Evolutionary conservation across 2,329 filamentous ascomycete species (phyloP).

Genomic region (Diaporthe batatas): DNA sequence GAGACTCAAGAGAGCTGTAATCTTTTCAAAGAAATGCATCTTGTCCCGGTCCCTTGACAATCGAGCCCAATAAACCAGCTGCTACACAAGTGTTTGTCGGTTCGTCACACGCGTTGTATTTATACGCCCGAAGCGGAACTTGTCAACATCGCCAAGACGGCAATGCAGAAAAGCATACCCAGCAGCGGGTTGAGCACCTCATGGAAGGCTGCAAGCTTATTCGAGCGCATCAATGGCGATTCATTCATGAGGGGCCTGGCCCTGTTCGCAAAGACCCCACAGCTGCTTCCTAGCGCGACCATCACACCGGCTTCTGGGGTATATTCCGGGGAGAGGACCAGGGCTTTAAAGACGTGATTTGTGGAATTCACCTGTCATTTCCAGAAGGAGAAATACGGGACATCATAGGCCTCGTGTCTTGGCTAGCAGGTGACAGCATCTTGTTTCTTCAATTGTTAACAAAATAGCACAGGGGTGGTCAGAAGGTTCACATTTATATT

Average conservation of each 20-base stretch:
- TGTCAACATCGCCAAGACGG: conserved; percentile 15
- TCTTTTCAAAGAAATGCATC: conserved; percentile 34
- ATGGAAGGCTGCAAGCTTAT: neutral
- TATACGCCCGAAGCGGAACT: conserved; percentile 7
- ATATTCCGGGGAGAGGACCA: neutral
- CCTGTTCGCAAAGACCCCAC: conserved; percentile 3
- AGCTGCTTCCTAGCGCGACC: conserved; percentile 3
- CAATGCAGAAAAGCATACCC: neutral
- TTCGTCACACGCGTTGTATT: neutral
- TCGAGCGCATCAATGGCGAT: conserved; percentile 29
- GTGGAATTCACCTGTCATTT: conserved; percentile 33
- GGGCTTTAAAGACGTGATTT: conserved; percentile 23
- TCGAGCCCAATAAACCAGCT: neutral
- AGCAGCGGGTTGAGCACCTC: neutral
- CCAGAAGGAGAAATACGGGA: conserved; percentile 27
- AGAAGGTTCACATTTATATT: neutral
- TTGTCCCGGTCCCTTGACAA: neutral
- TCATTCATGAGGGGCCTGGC: neutral
- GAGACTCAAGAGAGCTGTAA: conserved; percentile 42
- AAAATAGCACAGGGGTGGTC: neutral
- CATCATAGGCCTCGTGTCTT: neutral
- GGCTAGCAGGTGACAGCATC: neutral
- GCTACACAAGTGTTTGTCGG: neutral
- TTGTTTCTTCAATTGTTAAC: neutral
- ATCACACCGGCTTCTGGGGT: conserved; percentile 3